These are phyloP conservation scores for Aureobasidium sp. DNA, from an alignment of 2,329 filamentous ascomycete species.

Conservation along the genomic window DNA sequence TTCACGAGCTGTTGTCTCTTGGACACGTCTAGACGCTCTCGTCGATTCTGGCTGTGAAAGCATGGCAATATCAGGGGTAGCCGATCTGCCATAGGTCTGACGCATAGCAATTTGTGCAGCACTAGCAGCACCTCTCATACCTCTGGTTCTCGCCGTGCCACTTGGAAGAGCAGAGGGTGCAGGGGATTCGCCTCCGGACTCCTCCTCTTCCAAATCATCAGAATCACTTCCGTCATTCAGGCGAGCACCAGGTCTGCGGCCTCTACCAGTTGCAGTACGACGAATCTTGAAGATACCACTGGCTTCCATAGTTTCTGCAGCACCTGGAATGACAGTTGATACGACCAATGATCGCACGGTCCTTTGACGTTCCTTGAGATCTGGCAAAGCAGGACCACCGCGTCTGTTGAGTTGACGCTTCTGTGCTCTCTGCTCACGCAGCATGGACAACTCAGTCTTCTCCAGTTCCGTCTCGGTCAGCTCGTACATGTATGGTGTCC, in stretches of 20 bases:
- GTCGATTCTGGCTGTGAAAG: constrained; percentile 63
- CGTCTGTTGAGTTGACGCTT: constrained; percentile 92
- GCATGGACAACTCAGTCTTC: constrained; percentile 84
- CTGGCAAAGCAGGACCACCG: constrained; percentile 87
- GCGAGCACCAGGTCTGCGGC: constrained; percentile 51
- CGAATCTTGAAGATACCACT: constrained; percentile 73
- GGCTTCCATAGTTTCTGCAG: constrained; percentile 70
- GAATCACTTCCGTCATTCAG: constrained; percentile 60
- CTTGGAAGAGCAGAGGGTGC: constrained; percentile 58
- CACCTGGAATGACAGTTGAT: constrained; percentile 85
- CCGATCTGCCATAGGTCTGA: constrained; percentile 66
- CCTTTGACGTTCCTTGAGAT: constrained; percentile 87
- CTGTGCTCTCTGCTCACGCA: constrained; percentile 85
- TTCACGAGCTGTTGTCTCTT: constrained; percentile 60
- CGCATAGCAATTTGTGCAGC: constrained; percentile 81
- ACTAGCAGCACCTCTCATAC: constrained; percentile 81
- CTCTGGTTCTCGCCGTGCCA: constrained; percentile 72
- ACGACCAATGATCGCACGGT: constrained; percentile 90
- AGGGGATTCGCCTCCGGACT: constrained; percentile 80
- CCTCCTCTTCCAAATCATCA: constrained; percentile 87
- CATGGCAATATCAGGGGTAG: constrained; percentile 70
- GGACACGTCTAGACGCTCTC: constrained; percentile 51
- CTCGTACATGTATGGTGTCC: constrained; percentile 87
- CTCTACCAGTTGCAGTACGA: constrained; percentile 33
- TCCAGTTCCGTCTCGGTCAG: constrained; percentile 86